Base-by-base conservation (phyloP, 2,329 filamentous ascomycete species). In the Scedosporium apiospermum region DNA sequence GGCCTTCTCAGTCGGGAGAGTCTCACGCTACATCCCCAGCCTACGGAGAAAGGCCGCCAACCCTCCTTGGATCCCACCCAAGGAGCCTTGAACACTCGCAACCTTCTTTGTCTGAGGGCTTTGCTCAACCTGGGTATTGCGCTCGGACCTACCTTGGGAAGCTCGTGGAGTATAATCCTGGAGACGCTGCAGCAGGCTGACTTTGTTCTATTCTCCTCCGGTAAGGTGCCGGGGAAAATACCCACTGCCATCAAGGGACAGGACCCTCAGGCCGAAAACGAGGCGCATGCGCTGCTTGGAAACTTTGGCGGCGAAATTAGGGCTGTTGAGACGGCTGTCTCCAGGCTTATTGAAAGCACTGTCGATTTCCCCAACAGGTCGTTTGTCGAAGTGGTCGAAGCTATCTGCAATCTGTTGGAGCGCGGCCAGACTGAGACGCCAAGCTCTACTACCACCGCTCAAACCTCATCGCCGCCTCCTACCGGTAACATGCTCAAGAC, bases 61-160 rank as follows among this genome's bases (percentile, higher is more conserved):
- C 74, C 76, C 3, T 87, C 85, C 0, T 72, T 84, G 5, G 89
- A 90, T 73, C 68, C 75, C 30, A 70, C 73, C 63, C 63, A 74
- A 0, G 77, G 79, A 62, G 83, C 85, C 3, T 79, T 98, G 7
- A 96, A 91, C 66, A 93, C 92, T 2, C 84, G 95, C 6, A 98
- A 99, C 70, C 78, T 99, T 3, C 79, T 98, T 1, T 99, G 95
- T 69, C 78, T 99, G 53, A 82, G 96, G 69, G 95, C 95, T 34
- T 80, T 99, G 16, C 77, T 99, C n/a, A 99, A 99, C 68, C 77
- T 99, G 3, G 95, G 95, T 1, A 99, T 98, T 69, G 95, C 95
- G 2, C 77, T 99, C 1, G 95, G 95, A 0, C 92, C 95, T 3
- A 96, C 91, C 0, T 80, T 99, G 0, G 87, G 89, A 42, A 80